Evolutionary conservation across 208 protist genomes (phyloP).

Genomic region (Leishmania amazonensis): DNA sequence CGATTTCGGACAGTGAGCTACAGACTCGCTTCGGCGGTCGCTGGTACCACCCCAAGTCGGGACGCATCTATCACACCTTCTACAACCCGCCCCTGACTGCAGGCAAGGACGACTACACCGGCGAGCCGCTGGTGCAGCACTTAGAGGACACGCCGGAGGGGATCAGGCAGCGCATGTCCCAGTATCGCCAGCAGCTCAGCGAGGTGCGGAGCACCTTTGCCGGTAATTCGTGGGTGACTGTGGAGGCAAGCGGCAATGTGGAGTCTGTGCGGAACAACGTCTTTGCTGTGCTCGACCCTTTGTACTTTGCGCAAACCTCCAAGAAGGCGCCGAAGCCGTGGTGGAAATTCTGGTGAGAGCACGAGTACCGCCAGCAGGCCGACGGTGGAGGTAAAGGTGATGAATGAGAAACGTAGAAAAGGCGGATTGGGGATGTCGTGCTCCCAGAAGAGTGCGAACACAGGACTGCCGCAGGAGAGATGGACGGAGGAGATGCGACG

Average conservation of each 20-base stretch:
- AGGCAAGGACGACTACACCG: slow-evolving; percentile 92
- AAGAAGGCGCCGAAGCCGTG: slow-evolving; percentile 27
- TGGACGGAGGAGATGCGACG: neutral
- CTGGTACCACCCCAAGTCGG: slow-evolving; percentile 85
- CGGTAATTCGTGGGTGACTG: slow-evolving; percentile 51
- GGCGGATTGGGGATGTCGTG: too few species aligned
- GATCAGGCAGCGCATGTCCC: slow-evolving; percentile 74
- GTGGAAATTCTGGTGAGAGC: slow-evolving; percentile 55
- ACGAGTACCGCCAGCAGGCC: neutral
- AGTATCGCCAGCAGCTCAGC: slow-evolving; percentile 74
- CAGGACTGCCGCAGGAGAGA: neutral
- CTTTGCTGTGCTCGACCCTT: slow-evolving; percentile 70
- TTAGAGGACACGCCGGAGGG: slow-evolving; percentile 90
- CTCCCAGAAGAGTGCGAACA: neutral
- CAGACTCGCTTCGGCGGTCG: slow-evolving; percentile 77
- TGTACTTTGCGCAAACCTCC: slow-evolving; percentile 39
- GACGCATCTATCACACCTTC: slow-evolving; percentile 91
- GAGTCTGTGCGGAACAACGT: slow-evolving; percentile 76
- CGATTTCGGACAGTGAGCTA: slow-evolving; percentile 72
- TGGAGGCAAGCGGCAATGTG: slow-evolving; percentile 69
- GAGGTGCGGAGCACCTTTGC: slow-evolving; percentile 81
- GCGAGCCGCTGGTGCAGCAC: slow-evolving; percentile 88
- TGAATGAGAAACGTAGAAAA: neutral
- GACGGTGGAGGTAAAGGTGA: neutral
- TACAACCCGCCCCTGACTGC: slow-evolving; percentile 90